Evolutionary conservation across 345 rosid genomes (phyloP).

Genomic region (Murraya koenigii): DNA sequence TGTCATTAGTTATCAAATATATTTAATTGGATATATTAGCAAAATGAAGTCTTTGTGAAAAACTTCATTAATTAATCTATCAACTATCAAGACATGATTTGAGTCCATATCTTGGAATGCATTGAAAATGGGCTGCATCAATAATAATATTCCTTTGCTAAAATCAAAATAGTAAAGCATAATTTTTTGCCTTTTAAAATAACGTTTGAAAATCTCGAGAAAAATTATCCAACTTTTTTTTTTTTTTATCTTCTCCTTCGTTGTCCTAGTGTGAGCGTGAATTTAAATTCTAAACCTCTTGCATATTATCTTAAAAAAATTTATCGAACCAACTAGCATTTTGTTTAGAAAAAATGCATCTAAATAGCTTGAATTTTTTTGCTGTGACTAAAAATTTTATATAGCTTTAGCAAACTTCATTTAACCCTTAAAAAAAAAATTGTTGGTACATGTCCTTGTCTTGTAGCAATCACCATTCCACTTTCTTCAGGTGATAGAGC

Average conservation of each 20-base stretch:
- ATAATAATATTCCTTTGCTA: conserved; percentile 6
- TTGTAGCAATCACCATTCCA: conserved; percentile 13
- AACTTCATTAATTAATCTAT: not conserved
- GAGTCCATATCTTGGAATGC: conserved; percentile 8
- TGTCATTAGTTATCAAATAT: not conserved
- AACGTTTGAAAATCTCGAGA: not conserved
- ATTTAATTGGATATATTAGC: not conserved
- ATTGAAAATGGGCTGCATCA: conserved; percentile 9
- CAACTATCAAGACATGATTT: conserved; percentile 9
- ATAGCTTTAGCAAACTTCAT: not conserved
- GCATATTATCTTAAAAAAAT: too few species aligned
- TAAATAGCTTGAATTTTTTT: too few species aligned
- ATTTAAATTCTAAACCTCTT: too few species aligned
- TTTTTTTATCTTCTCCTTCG: too few species aligned
- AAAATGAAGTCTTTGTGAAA: not conserved
- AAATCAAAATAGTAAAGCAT: not conserved
- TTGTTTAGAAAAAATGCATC: too few species aligned
- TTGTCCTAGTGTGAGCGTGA: too few species aligned
- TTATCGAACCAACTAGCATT: too few species aligned
- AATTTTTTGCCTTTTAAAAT: not conserved
- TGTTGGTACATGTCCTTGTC: conserved; percentile 44
- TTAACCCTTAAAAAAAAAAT: not conserved
- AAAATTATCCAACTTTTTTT: not conserved
- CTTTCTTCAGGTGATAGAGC: conserved; percentile 5
- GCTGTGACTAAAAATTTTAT: not conserved